These are phyloP conservation scores for Thinopyrum elongatum DNA, from an alignment of 176 grass and related monocot genomes.

Conservation along the genomic window DNA sequence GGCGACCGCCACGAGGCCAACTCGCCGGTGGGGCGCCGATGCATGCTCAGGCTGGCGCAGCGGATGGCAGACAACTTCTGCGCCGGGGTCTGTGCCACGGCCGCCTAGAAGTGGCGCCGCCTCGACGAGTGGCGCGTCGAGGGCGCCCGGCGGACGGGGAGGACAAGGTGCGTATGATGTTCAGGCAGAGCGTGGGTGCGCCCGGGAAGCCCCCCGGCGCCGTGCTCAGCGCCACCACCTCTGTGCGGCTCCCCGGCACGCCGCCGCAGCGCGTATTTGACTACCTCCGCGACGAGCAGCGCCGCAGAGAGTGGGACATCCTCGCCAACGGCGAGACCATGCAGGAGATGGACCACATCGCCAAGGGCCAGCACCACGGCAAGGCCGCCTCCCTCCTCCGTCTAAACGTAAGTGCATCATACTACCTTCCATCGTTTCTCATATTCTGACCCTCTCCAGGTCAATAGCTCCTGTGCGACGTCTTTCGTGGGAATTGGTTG, in stretches of 20 bases:
- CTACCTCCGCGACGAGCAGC: constrained; percentile 66
- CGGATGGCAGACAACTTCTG: constrained; percentile 76
- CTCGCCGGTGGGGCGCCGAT: constrained; percentile 45
- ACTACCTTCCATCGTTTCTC: too few relatives aligned
- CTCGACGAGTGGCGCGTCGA: constrained; percentile 53
- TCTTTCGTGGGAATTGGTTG: too few relatives aligned
- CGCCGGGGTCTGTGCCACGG: constrained; percentile 53
- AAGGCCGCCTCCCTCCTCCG: constrained; percentile 86
- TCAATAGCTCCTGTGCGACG: too few relatives aligned
- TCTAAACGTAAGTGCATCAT: constrained; percentile 74
- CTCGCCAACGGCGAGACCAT: constrained; percentile 66
- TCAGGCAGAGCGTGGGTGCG: constrained; percentile 55
- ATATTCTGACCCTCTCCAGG: too few relatives aligned
- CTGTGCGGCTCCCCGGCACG: constrained; percentile 45
- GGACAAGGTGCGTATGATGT: constrained; percentile 76
- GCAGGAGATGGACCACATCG: constrained; percentile 92
- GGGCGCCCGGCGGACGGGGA: constrained; percentile 3
- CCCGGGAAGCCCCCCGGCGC: constrained; percentile 56
- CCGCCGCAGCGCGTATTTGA: constrained; percentile 52
- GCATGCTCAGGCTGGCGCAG: constrained; percentile 79
- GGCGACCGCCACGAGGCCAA: constrained; percentile 48
- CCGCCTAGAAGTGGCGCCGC: constrained; percentile 63
- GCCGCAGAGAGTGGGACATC: constrained; percentile 72
- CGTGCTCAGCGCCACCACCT: constrained; percentile 70
- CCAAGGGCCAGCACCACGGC: constrained; percentile 85